phyloP scores from a whole-genome alignment of 495 filamentous ascomycete genomes.

The Neurospora sp. region DNA sequence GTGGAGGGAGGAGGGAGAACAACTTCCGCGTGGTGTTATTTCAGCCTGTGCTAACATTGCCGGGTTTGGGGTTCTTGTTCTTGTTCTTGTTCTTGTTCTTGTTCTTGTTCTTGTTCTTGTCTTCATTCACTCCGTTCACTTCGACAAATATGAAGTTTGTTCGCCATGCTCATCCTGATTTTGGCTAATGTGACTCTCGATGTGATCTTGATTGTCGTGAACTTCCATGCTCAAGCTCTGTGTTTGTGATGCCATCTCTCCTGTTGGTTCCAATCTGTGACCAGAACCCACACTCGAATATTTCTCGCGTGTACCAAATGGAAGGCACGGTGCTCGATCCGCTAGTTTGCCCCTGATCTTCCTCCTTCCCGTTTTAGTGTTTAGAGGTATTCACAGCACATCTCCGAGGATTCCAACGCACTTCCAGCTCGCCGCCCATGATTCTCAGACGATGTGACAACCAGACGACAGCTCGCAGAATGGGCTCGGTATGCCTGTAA shows the following conservation, averaged over 20 bases:
- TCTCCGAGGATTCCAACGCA: background rate
- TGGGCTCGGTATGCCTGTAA: background rate
- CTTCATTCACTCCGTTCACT: background rate
- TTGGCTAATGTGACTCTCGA: background rate
- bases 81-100: too few species aligned
- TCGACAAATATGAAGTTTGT: background rate
- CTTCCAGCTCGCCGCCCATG: background rate
- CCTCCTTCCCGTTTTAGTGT: too few species aligned
- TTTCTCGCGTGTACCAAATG: too few species aligned
- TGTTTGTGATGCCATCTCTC: background rate
- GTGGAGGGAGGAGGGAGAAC: background rate
- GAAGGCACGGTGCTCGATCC: too few species aligned
- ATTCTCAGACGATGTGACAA: background rate
- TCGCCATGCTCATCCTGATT: background rate
- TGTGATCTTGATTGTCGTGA: background rate
- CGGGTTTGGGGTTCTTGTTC: too few species aligned
- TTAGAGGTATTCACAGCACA: background rate
- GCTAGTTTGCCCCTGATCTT: too few species aligned
- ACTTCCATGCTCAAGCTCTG: background rate
- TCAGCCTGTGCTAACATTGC: too few species aligned
- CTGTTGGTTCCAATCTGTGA: background rate
- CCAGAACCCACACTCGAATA: background rate
- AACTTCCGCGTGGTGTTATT: background rate
- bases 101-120: too few species aligned
- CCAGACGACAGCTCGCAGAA: background rate